Percentiles rank a stretch among this genome's conserved stretches.
These are phyloP conservation scores for Neolentinus lepideus DNA, from an alignment of 1,284 basidiomycete genomes.

Conservation along the genomic window DNA sequence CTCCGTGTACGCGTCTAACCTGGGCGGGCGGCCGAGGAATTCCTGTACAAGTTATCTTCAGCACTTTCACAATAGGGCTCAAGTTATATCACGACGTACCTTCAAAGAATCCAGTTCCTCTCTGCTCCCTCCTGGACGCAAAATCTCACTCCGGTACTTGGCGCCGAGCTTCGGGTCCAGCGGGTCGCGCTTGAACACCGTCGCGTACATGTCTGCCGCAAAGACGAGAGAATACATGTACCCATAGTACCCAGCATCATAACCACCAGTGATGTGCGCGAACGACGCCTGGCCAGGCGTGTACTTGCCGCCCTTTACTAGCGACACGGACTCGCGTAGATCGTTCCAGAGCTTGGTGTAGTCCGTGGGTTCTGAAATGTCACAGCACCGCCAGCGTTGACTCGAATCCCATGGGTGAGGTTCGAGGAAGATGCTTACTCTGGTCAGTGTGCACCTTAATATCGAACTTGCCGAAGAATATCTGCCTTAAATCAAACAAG, in stretches of 20 bases:
- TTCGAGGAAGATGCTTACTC: conserved; percentile 27
- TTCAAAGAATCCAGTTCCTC: conserved; percentile 53
- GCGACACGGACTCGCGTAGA: conserved; percentile 57
- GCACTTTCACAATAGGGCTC: neutral
- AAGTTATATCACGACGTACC: conserved; percentile 22
- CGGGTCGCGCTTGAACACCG: conserved; percentile 74
- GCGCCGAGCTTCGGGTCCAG: conserved; percentile 54
- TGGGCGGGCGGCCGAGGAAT: conserved; percentile 74
- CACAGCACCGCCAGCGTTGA: neutral
- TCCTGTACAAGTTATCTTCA: conserved; percentile 26
- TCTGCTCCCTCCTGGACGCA: conserved; percentile 46
- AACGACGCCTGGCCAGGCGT: conserved; percentile 66
- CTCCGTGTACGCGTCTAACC: conserved; percentile 70
- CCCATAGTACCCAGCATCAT: conserved; percentile 79
- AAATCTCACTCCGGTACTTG: conserved; percentile 45
- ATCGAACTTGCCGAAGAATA: conserved; percentile 80
- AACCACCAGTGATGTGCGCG: conserved; percentile 67
- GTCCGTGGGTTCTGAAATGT: conserved; percentile 44
- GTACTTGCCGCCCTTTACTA: conserved; percentile 55
- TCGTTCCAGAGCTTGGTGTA: conserved; percentile 72
- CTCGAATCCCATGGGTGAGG: neutral
- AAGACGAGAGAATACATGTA: conserved; percentile 72
- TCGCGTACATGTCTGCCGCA: conserved; percentile 74
- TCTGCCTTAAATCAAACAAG: conserved; percentile 71
- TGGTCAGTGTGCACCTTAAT: conserved; percentile 69